A percentile compares a stretch with the other conserved stretches of the same genome.
Conservation (phyloP, 2,329 filamentous ascomycete species). For the Mycosphaerelloides madeirae region DNA sequence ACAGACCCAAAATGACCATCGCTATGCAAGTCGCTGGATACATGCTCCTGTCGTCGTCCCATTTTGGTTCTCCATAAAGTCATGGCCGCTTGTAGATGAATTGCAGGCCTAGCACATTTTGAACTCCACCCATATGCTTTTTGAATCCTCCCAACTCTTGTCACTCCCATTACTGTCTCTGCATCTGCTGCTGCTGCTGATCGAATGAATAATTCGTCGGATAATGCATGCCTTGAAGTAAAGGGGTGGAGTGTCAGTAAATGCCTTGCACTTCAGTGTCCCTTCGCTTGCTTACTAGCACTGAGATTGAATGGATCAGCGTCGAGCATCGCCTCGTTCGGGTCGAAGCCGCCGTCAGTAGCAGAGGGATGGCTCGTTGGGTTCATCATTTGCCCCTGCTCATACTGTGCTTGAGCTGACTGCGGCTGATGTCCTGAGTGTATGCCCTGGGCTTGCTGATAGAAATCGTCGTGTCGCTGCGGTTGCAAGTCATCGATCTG, state of each 20-base stretch:
- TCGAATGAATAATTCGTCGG: conserved; percentile 19
- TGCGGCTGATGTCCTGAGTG: conserved; percentile 9
- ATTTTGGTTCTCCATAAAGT: conserved; percentile 11
- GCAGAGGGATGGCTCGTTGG: conserved; percentile 18
- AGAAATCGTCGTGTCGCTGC: conserved; percentile 26
- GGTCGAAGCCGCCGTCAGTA: conserved; percentile 37
- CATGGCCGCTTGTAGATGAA: conserved; percentile 14
- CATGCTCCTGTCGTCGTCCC: conserved; percentile 3
- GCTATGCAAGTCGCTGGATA: conserved; percentile 12
- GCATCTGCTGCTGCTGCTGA: conserved; percentile 20
- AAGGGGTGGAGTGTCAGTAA: too few relatives aligned
- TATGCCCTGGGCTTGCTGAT: conserved; percentile 15
- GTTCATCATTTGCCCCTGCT: conserved; percentile 18
- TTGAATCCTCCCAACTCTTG: not conserved
- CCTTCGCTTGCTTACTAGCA: too few relatives aligned
- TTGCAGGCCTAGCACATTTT: not conserved
- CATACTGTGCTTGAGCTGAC: conserved; percentile 12
- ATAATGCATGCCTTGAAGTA: conserved; percentile 64
- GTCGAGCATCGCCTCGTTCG: conserved; percentile 82
- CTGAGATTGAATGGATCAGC: conserved; percentile 90
- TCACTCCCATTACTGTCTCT: conserved; percentile 2
- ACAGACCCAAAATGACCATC: conserved; percentile 2
- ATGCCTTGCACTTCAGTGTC: too few relatives aligned
- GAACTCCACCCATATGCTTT: conserved; percentile 3
- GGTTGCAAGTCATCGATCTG: conserved; percentile 21